A percentile compares a stretch with the other conserved stretches of the same genome.
phyloP scores from a whole-genome alignment of 2,329 filamentous ascomycete species.

The Fusarium udum region DNA sequence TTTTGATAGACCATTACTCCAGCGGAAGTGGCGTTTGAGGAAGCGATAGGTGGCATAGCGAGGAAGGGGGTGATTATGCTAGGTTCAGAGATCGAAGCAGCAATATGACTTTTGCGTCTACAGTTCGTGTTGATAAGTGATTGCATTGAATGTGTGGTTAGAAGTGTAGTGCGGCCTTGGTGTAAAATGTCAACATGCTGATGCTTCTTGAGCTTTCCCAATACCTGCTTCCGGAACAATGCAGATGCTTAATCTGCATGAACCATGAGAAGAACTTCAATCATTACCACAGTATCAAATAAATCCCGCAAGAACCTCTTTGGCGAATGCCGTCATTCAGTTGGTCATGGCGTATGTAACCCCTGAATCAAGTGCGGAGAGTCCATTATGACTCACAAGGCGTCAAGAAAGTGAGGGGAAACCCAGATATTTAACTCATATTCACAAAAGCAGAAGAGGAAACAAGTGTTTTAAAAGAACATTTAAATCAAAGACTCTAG shows the following conservation, averaged over 20 bases:
- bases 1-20: conserved; percentile 10
- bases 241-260: neutral
- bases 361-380: neutral
- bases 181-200: neutral
- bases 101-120: neutral
- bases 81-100: conserved; percentile 16
- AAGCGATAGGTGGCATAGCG: neutral
- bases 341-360: neutral
- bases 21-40: neutral
- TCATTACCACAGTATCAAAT: neutral
- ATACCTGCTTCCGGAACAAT: neutral
- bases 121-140: neutral
- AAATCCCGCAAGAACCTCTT: neutral
- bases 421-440: neutral
- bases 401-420: neutral
- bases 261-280: neutral
- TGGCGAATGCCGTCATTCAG: neutral
- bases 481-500: conserved; percentile 18
- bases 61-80: conserved; percentile 8
- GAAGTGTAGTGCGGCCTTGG: neutral
- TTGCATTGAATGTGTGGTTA: neutral
- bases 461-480: neutral
- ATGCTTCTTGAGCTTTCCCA: neutral
- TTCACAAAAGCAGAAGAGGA: neutral
- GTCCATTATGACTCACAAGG: neutral